A percentile compares a stretch with the other conserved stretches of the same genome.
Evolutionary conservation across 305 asterid genomes (phyloP).

Genomic region (Plantago coronopus): DNA sequence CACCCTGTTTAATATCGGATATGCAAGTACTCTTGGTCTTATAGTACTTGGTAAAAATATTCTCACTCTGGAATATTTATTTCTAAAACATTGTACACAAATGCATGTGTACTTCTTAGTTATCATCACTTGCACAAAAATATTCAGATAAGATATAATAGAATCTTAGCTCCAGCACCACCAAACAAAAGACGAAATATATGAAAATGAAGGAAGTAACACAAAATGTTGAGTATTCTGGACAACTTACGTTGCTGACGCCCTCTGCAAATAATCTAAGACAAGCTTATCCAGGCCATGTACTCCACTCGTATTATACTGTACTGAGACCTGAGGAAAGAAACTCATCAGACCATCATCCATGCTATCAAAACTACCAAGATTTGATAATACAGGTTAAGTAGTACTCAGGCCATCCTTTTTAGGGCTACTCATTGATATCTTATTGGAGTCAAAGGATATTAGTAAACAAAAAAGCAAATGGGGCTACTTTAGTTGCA

Average conservation of each 20-base stretch:
- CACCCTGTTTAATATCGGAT: too few species aligned
- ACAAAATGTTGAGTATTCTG: conserved; percentile 20
- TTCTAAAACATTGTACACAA: too few species aligned
- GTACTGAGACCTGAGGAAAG: conserved; percentile 48
- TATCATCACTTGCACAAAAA: background rate
- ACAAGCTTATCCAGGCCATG: conserved; percentile 40
- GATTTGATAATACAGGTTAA: too few species aligned
- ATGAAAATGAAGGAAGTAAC: background rate
- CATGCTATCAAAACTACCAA: background rate
- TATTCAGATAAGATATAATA: background rate
- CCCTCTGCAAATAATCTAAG: conserved; percentile 57
- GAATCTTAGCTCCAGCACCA: background rate
- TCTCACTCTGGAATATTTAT: too few species aligned
- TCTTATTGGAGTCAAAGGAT: too few species aligned
- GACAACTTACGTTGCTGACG: conserved; percentile 58
- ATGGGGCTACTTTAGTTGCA: too few species aligned
- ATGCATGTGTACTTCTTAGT: background rate
- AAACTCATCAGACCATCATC: conserved; percentile 19
- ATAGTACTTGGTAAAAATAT: too few species aligned
- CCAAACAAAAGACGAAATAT: conserved; percentile 17
- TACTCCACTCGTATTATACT: conserved; percentile 37
- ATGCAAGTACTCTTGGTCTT: too few species aligned
- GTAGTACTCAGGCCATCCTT: too few species aligned
- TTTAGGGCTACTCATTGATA: too few species aligned
- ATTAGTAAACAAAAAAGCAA: too few species aligned